These are phyloP conservation scores for Telfairia occidentalis DNA, from an alignment of 331 rosid species.

Conservation along the genomic window DNA sequence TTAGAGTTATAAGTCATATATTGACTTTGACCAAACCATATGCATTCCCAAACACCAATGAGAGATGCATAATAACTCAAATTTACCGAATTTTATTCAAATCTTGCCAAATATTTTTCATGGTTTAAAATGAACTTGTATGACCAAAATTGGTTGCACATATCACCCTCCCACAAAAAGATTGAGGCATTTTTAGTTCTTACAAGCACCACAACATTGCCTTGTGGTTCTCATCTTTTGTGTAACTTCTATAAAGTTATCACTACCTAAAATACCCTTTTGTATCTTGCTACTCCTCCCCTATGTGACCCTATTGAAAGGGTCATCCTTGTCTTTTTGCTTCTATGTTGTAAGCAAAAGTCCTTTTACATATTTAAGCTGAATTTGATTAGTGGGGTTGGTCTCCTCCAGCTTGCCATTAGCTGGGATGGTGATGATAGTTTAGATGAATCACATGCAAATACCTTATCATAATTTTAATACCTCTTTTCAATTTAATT, in stretches of 20 bases:
- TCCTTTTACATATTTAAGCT: slow-evolving; percentile 1
- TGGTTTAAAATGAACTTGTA: not conserved
- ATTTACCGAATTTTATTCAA: not conserved
- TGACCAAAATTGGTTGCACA: not conserved
- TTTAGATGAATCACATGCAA: slow-evolving; percentile 7
- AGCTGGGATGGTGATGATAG: slow-evolving; percentile 8
- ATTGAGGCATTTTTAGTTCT: not conserved
- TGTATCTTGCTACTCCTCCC: not conserved
- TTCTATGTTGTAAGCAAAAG: not conserved
- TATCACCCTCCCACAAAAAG: not conserved
- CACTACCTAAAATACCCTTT: not conserved
- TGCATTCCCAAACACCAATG: not conserved
- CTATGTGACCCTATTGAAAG: not conserved
- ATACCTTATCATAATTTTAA: not conserved
- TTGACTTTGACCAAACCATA: not conserved
- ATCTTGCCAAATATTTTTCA: not conserved
- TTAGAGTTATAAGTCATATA: not conserved
- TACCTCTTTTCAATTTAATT: not conserved
- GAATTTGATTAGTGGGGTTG: slow-evolving; percentile 2
- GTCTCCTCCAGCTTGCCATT: slow-evolving; percentile 5
- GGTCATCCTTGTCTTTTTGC: not conserved
- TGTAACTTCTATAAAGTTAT: not conserved
- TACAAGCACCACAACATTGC: not conserved
- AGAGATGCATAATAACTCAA: not conserved
- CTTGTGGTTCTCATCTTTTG: not conserved